phyloP scores from a whole-genome alignment of 2,329 filamentous ascomycete species.

The Arachnomyces sp. region DNA sequence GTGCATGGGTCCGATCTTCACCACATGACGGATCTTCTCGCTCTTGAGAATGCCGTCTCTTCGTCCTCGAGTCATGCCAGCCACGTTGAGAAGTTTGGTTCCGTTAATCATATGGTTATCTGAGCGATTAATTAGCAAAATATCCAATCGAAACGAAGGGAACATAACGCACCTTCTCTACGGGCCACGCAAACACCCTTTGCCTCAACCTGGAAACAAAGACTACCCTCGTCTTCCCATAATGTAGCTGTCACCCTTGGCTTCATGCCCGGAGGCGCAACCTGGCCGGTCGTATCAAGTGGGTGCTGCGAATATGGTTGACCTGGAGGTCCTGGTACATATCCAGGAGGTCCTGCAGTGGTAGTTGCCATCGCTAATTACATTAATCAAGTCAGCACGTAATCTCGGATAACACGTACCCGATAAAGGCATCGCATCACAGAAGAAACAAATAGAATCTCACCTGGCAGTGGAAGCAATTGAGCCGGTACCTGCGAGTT shows the following conservation, averaged over 20 bases:
- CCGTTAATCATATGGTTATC: conserved; percentile 99
- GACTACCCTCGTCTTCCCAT: conserved; percentile 96
- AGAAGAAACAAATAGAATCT: conserved; percentile 12
- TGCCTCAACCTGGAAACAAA: conserved; percentile 97
- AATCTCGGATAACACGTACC: not conserved
- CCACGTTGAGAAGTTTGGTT: conserved; percentile 92
- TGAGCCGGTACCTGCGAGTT: conserved; percentile 58
- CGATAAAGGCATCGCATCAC: conserved; percentile 2
- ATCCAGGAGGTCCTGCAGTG: conserved; percentile 27
- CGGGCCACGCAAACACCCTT: conserved; percentile 92
- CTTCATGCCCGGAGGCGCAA: conserved; percentile 90
- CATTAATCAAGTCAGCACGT: conserved; percentile 10
- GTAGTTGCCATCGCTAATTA: conserved; percentile 36
- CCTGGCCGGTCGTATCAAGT: conserved; percentile 84
- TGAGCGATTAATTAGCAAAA: conserved; percentile 29
- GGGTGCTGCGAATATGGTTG: conserved; percentile 46
- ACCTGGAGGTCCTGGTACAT: conserved; percentile 32
- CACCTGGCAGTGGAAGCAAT: conserved; percentile 58
- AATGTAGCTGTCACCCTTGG: conserved; percentile 90
- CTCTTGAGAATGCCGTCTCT: conserved; percentile 96
- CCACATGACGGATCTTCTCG: conserved; percentile 91
- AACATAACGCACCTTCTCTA: conserved; percentile 63
- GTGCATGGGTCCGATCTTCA: conserved; percentile 99
- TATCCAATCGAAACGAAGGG: not conserved
- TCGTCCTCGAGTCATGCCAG: conserved; percentile 93